phyloP scores from a whole-genome alignment of 306 rosid species.

The Cucurbita maxima region DNA sequence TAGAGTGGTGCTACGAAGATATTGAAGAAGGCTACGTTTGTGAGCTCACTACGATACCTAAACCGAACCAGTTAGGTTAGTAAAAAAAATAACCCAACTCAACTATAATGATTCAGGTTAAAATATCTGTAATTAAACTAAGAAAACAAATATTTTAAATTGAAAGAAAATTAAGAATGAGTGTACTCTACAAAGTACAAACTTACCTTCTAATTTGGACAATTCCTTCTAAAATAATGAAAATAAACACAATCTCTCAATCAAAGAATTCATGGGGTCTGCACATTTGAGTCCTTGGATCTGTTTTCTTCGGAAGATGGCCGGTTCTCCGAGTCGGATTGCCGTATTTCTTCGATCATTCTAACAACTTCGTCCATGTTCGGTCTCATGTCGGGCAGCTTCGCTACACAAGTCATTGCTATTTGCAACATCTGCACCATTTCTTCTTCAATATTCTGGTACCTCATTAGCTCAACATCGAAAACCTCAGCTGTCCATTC shows the following conservation, averaged over 20 bases:
- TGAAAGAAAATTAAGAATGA: too few species aligned
- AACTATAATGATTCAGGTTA: too few species aligned
- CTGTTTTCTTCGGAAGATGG: slow-evolving; percentile 88
- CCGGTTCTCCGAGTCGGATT: slow-evolving; percentile 95
- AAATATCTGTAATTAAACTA: too few species aligned
- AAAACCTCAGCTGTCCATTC: slow-evolving; percentile 99
- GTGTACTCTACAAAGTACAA: too few species aligned
- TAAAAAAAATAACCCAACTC: too few species aligned
- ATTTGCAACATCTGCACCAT: slow-evolving; percentile 97
- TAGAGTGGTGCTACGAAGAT: too few species aligned
- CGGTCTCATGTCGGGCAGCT: slow-evolving; percentile 79
- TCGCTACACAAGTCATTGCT: slow-evolving; percentile 86
- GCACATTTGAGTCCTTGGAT: slow-evolving; percentile 76
- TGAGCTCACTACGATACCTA: too few species aligned
- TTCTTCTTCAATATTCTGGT: slow-evolving; percentile 86
- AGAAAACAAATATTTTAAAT: too few species aligned
- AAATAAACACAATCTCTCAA: slow-evolving; percentile 7
- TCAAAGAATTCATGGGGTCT: slow-evolving; percentile 46
- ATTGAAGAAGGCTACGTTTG: too few species aligned
- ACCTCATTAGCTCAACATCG: slow-evolving; percentile 82
- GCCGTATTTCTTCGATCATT: slow-evolving; percentile 93
- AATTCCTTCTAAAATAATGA: neutral
- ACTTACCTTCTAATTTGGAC: slow-evolving; percentile 2
- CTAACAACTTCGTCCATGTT: slow-evolving; percentile 73
- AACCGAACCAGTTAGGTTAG: too few species aligned